phyloP scores from a whole-genome alignment of 2,329 filamentous ascomycete species.

The Chaetomiaceae sp. region DNA sequence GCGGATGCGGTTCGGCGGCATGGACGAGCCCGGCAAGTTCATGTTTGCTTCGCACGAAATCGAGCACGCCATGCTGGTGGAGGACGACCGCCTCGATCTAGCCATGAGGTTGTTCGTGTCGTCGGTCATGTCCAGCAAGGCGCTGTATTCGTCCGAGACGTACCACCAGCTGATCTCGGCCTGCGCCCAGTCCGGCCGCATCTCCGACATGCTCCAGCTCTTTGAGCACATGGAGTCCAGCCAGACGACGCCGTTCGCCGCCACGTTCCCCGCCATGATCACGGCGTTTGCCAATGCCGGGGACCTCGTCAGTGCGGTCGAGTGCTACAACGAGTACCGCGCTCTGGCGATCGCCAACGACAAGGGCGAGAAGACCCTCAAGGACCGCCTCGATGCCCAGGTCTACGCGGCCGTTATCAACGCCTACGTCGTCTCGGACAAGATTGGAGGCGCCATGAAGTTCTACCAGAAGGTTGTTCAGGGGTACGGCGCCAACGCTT shows the following conservation, averaged over 20 bases:
- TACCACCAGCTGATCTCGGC: slow-evolving; percentile 83
- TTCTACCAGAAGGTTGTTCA: slow-evolving; percentile 78
- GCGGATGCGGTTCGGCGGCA: slow-evolving; percentile 76
- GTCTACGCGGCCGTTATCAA: slow-evolving; percentile 91
- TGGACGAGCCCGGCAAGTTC: slow-evolving; percentile 79
- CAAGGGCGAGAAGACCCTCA: slow-evolving; percentile 62
- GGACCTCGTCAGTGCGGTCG: slow-evolving; percentile 81
- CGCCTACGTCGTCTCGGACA: slow-evolving; percentile 78
- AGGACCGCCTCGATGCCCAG: slow-evolving; percentile 71
- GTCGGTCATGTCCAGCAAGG: slow-evolving; percentile 60
- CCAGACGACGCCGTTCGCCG: slow-evolving; percentile 68
- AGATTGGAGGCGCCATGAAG: slow-evolving; percentile 73
- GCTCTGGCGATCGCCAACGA: slow-evolving; percentile 81
- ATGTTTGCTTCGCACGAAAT: slow-evolving; percentile 85
- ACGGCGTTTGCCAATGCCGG: slow-evolving; percentile 80
- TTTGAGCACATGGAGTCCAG: slow-evolving; percentile 87
- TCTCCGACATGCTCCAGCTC: slow-evolving; percentile 84
- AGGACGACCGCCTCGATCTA: slow-evolving; percentile 82
- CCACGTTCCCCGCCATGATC: slow-evolving; percentile 90
- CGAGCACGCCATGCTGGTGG: slow-evolving; percentile 77
- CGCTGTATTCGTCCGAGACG: slow-evolving; percentile 71
- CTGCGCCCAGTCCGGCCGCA: slow-evolving; percentile 74
- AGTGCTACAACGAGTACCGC: slow-evolving; percentile 95
- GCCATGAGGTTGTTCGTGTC: slow-evolving; percentile 82
- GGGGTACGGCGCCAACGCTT: slow-evolving; percentile 53